phyloP scores from a whole-genome alignment of 495 filamentous ascomycete genomes.

The Neurospora tetrasperma region DNA sequence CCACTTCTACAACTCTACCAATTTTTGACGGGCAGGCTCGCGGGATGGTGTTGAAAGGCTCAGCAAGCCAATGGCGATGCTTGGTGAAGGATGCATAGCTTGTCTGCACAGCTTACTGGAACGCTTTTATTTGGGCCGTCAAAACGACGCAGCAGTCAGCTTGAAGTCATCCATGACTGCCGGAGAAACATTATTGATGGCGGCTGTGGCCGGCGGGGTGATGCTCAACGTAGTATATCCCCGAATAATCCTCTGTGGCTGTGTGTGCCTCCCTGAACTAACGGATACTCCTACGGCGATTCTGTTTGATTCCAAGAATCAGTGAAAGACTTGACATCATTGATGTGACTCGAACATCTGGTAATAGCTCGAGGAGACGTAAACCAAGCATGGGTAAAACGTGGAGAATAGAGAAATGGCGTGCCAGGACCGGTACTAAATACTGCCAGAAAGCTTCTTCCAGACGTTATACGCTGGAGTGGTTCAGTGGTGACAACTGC shows the following conservation, averaged over 20 bases:
- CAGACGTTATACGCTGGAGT: not conserved
- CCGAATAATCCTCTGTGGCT: not conserved
- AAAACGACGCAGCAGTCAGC: not conserved
- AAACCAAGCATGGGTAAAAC: not conserved
- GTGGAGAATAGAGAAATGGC: not conserved
- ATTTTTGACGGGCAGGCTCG: not conserved
- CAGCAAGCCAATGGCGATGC: not conserved
- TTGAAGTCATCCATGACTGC: not conserved
- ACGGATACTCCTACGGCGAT: not conserved
- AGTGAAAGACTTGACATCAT: not conserved
- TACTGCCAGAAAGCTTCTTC: not conserved
- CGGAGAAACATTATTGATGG: not conserved
- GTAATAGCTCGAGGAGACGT: not conserved
- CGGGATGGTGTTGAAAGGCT: not conserved
- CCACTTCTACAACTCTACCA: not conserved
- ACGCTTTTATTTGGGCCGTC: not conserved
- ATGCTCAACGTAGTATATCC: not conserved
- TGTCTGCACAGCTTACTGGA: not conserved
- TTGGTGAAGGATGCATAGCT: not conserved
- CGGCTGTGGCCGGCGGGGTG: not conserved
- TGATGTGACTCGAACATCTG: not conserved
- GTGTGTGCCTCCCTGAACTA: not conserved
- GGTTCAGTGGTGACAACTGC: not conserved
- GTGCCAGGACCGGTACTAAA: not conserved
- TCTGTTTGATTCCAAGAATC: not conserved